phyloP scores from a whole-genome alignment of 495 filamentous ascomycete species.

The Podospora australis region DNA sequence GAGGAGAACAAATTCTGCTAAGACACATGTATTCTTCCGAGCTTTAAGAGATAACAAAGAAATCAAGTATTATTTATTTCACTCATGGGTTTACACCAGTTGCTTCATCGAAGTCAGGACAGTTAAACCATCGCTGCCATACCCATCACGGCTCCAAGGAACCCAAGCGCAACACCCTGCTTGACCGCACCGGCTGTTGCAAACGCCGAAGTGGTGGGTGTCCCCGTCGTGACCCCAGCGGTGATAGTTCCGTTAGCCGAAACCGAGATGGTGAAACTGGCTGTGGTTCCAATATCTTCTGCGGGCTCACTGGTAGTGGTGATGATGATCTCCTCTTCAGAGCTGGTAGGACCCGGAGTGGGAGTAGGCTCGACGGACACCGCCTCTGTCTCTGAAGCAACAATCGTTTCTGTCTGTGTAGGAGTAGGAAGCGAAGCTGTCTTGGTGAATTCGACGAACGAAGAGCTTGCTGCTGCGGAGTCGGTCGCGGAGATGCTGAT shows the following conservation, averaged over 20 bases:
- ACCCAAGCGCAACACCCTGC: neutral
- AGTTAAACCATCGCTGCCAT: neutral
- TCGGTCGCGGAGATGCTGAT: constrained; percentile 2
- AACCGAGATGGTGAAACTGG: neutral
- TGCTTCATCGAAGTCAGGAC: no score
- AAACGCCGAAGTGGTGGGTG: neutral
- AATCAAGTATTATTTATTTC: no score
- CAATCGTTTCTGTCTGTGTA: neutral
- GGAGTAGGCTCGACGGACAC: neutral
- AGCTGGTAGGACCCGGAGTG: no score
- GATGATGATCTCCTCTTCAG: no score
- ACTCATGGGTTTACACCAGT: no score
- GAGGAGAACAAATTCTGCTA: no score
- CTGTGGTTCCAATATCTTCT: no score
- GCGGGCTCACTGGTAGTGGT: no score
- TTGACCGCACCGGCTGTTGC: neutral
- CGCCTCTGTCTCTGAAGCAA: neutral
- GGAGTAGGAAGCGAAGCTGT: constrained; percentile 3
- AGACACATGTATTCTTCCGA: no score
- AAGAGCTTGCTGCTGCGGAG: constrained; percentile 2
- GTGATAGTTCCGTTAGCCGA: neutral
- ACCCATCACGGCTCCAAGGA: neutral
- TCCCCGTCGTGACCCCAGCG: neutral
- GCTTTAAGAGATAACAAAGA: no score
- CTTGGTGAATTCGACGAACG: neutral